Base-by-base conservation (phyloP, 2,329 filamentous ascomycete genomes). In the Sporothrix pseudoabietina region DNA sequence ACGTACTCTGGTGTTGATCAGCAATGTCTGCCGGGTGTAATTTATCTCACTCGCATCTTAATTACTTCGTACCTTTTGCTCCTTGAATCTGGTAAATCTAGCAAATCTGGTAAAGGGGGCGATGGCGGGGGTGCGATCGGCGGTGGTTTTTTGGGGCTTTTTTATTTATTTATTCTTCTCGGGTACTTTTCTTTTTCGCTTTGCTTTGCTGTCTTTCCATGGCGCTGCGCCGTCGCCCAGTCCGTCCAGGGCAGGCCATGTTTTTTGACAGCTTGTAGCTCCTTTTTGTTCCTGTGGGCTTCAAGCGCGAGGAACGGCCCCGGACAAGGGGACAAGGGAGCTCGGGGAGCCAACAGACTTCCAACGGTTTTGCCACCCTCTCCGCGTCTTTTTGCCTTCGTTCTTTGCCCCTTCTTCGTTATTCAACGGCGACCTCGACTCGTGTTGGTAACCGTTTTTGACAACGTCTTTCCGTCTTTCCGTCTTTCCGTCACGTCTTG, bases 291-390 rank as follows among this genome's bases (percentile, higher is more conserved):
- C 52, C 22, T 44, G 19, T 0, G 19, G 6, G 9, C 19, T 63
- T n/a, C 16, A 61, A 10, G 12, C 3, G 3, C n/a, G 4, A 10
- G n/a, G 22, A 55, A 55, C 52, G 52, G 52, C 52, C 26, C 57
- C 35, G 30, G 30, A 32, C 57, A n/a, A 49, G 44, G 44, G 44
- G 26, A 26, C 26, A 26, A 26, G 26, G 26, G 26, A 26, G 26
- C 26, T 26, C 26, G 26, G 6, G 44, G 44, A 16, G 26, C 57
- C 57, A 61, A 61, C 57, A 61, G 30, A 35, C 16, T 61, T 35
- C 12, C 57, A 61, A 61, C 57, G 57, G 57, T 61, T 61, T 61
- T 61, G 57, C 57, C 57, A 35, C 57, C 57, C 35, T 61, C 35
- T 39, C 52, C 52, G 52, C 52, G 22, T 55, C 52, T 12, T 55